Percentiles rank a stretch among this genome's conserved stretches.
phyloP scores from a whole-genome alignment of 2,329 filamentous ascomycete species.

The Huntiella moniliformis region DNA sequence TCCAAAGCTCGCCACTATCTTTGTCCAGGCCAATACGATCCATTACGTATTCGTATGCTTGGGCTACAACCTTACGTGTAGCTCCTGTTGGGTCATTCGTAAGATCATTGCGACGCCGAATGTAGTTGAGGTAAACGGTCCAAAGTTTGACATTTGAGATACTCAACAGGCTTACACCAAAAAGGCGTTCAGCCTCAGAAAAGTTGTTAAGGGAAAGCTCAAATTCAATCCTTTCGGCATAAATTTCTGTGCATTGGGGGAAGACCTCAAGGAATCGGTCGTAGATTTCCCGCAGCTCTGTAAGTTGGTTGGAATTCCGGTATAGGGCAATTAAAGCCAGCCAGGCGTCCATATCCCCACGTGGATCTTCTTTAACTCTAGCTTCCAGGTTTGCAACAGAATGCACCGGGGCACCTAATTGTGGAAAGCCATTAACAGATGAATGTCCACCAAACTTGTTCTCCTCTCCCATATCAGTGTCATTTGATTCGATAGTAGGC shows the following conservation, averaged over 20 bases:
- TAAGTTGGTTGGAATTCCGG: constrained; percentile 60
- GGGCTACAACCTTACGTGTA: constrained; percentile 60
- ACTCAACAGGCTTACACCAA: constrained; percentile 57
- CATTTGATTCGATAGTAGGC: no score
- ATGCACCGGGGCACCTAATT: constrained; percentile 1
- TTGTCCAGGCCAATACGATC: constrained; percentile 80
- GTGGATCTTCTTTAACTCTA: constrained; percentile 77
- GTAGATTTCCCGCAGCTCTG: constrained; percentile 63
- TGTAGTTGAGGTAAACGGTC: constrained; percentile 88
- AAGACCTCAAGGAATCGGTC: constrained; percentile 77
- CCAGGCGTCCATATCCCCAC: constrained; percentile 87
- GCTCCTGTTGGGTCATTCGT: constrained; percentile 55
- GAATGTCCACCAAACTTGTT: no score
- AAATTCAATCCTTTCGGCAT: constrained; percentile 76
- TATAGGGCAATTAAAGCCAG: constrained; percentile 70
- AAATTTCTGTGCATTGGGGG: constrained; percentile 75
- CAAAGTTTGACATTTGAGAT: constrained; percentile 75
- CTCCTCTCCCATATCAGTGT: no score
- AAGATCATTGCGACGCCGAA: constrained; percentile 77
- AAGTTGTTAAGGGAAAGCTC: constrained; percentile 78
- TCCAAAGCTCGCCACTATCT: constrained; percentile 77
- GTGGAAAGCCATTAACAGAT: no score
- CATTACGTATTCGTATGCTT: constrained; percentile 84
- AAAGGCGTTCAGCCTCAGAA: constrained; percentile 61
- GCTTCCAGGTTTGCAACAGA: constrained; percentile 68